Evolutionary conservation across 768 basidiomycete species (phyloP).

Genomic region (Boletus pseudopeckii): DNA sequence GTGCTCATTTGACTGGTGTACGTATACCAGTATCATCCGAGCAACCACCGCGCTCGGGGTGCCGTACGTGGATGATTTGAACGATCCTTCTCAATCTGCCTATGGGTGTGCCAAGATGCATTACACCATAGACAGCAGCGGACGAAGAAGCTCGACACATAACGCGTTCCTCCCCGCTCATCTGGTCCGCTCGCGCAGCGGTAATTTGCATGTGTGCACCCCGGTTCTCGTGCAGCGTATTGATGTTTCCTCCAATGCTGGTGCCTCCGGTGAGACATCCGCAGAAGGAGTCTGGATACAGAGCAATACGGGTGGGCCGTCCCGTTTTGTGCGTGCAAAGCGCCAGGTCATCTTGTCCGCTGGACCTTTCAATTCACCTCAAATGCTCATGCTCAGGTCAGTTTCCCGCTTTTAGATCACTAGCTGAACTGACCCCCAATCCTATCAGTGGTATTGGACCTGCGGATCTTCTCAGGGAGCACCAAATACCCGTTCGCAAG

Average conservation of each 20-base stretch:
- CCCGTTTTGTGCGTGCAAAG: slow-evolving; percentile 6
- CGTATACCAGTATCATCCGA: not conserved
- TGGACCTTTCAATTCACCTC: slow-evolving; percentile 41
- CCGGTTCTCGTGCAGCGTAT: not conserved
- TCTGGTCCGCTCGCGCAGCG: not conserved
- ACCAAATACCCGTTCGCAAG: not conserved
- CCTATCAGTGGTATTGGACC: not conserved
- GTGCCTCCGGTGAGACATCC: not conserved
- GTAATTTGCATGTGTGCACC: slow-evolving; percentile 13
- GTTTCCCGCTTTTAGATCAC: not conserved
- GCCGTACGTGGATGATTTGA: not conserved
- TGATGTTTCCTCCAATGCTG: not conserved
- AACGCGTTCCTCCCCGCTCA: slow-evolving; percentile 14
- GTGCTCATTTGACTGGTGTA: not conserved
- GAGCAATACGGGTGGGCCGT: not conserved
- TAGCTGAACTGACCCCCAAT: not conserved
- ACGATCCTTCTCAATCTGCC: not conserved
- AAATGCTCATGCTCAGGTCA: slow-evolving; percentile 37
- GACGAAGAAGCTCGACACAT: slow-evolving; percentile 11
- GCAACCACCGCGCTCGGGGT: not conserved
- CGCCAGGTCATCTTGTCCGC: slow-evolving; percentile 28
- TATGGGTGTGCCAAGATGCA: slow-evolving; percentile 3
- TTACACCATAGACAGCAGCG: not conserved
- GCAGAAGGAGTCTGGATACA: slow-evolving; percentile 3
- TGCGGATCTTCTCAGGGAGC: not conserved